These are phyloP conservation scores for Calonectria ilicicola DNA, from an alignment of 2,329 filamentous ascomycete species.

Conservation along the genomic window DNA sequence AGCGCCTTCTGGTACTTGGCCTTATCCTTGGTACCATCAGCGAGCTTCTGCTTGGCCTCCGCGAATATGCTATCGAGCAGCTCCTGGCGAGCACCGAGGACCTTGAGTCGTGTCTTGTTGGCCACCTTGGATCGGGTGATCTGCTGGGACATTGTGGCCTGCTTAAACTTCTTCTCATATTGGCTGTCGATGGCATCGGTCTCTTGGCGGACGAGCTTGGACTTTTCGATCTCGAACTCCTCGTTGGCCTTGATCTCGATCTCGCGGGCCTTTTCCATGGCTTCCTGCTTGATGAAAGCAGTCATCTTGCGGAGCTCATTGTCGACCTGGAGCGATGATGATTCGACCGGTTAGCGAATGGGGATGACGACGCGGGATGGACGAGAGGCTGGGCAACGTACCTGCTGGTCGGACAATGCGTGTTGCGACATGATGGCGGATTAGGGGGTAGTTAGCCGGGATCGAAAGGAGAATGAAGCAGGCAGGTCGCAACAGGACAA, in stretches of 20 bases:
- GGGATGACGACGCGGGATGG: conserved; percentile 17
- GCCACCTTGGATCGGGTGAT: conserved; percentile 96
- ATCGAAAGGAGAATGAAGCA: background rate
- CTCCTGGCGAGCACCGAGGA: conserved; percentile 89
- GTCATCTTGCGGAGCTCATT: conserved; percentile 99
- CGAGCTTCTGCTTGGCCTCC: conserved; percentile 78
- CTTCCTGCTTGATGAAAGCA: conserved; percentile 99
- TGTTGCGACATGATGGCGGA: conserved; percentile 86
- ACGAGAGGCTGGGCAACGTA: conserved; percentile 55
- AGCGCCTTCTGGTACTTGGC: conserved; percentile 80
- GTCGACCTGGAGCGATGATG: conserved; percentile 75
- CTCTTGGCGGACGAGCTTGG: conserved; percentile 96
- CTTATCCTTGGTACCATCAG: conserved; percentile 73
- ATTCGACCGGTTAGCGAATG: conserved; percentile 30
- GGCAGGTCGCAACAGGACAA: conserved; percentile 21
- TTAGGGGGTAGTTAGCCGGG: conserved; percentile 22
- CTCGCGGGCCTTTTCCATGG: conserved; percentile 94
- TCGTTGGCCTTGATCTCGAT: conserved; percentile 99
- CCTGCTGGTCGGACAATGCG: conserved; percentile 98
- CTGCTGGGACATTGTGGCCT: conserved; percentile 98
- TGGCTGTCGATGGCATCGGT: conserved; percentile 89
- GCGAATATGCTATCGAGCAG: conserved; percentile 93
- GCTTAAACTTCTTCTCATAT: conserved; percentile 99
- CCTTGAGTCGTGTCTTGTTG: conserved; percentile 94
- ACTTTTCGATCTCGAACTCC: conserved; percentile 99